Conservation (phyloP, 176 grass and related monocot species). For the Bonia amplexicaulis region DNA sequence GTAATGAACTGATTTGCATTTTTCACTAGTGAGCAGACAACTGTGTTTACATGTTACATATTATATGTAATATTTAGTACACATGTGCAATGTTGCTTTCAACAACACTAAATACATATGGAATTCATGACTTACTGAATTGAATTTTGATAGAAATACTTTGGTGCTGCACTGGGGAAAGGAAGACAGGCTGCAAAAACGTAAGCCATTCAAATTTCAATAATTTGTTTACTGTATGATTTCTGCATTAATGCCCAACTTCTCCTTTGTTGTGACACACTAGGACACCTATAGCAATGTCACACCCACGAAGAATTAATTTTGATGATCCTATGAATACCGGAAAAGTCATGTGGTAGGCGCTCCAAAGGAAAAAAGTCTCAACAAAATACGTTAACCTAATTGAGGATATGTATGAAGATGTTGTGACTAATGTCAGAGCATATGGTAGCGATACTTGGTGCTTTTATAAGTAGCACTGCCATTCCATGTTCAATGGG, state of each 20-base stretch:
- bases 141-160: constrained; percentile 59
- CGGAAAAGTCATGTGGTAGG: too few species aligned
- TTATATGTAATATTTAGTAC: background rate
- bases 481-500: background rate
- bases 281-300: background rate
- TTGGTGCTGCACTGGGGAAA: constrained; percentile 72
- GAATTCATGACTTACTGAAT: constrained; percentile 30
- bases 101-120: background rate
- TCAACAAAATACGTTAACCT: too few species aligned
- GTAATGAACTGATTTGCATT: background rate
- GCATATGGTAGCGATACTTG: too few species aligned
- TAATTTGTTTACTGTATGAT: constrained; percentile 17
- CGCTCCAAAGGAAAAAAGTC: too few species aligned
- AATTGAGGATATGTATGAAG: too few species aligned
- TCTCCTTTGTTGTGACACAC: background rate
- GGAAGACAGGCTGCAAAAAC: constrained; percentile 85
- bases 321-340: background rate
- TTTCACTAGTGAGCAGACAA: background rate
- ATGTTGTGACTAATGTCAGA: too few species aligned
- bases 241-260: background rate
- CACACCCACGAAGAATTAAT: background rate
- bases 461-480: background rate
- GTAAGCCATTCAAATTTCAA: constrained; percentile 37
- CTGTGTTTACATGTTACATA: background rate
- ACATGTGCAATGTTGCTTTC: background rate